phyloP scores from a whole-genome alignment of 371 early-diverging fungal genomes.

The Rozella allomycis region DNA sequence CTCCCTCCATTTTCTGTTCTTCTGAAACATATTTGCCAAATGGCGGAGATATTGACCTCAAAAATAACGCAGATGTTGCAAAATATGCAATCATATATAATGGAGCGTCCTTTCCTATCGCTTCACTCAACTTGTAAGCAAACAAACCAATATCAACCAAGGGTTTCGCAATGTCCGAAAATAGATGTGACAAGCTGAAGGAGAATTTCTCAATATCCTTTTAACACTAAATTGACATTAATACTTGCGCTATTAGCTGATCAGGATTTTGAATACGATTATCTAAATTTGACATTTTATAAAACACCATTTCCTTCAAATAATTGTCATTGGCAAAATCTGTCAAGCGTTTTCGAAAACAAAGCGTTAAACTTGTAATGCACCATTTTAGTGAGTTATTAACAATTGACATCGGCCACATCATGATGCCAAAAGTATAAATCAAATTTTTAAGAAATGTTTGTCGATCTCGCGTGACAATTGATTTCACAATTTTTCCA shows the following conservation, averaged over 20 bases:
- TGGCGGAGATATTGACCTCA: slow-evolving; percentile 20
- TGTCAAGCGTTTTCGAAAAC: slow-evolving; percentile 31
- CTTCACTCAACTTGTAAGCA: slow-evolving; percentile 58
- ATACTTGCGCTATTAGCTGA: slow-evolving; percentile 8
- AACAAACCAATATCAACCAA: slow-evolving; percentile 20
- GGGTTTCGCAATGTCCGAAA: slow-evolving; percentile 3
- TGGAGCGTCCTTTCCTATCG: slow-evolving; percentile 53
- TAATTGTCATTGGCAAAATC: slow-evolving; percentile 57
- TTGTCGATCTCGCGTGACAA: slow-evolving; percentile 35
- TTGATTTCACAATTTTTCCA: slow-evolving; percentile 41
- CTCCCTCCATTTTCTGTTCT: slow-evolving; percentile 2
- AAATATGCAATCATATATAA: slow-evolving; percentile 59
- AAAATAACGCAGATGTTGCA: slow-evolving; percentile 40
- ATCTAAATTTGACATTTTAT: slow-evolving; percentile 1
- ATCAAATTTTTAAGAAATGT: slow-evolving; percentile 26
- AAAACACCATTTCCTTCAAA: slow-evolving; percentile 20
- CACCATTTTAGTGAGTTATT: slow-evolving; percentile 46
- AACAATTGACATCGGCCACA: slow-evolving; percentile 55
- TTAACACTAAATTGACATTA: too few species aligned
- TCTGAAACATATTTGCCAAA: slow-evolving; percentile 20
- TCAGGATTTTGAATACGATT: slow-evolving; percentile 21
- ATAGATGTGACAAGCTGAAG: slow-evolving; percentile 8
- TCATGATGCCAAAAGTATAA: slow-evolving; percentile 25
- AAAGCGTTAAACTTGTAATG: slow-evolving; percentile 43
- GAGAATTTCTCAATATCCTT: slow-evolving; percentile 65